These are phyloP conservation scores for Fraxinus albicans DNA, from an alignment of 305 asterid species.

Conservation along the genomic window DNA sequence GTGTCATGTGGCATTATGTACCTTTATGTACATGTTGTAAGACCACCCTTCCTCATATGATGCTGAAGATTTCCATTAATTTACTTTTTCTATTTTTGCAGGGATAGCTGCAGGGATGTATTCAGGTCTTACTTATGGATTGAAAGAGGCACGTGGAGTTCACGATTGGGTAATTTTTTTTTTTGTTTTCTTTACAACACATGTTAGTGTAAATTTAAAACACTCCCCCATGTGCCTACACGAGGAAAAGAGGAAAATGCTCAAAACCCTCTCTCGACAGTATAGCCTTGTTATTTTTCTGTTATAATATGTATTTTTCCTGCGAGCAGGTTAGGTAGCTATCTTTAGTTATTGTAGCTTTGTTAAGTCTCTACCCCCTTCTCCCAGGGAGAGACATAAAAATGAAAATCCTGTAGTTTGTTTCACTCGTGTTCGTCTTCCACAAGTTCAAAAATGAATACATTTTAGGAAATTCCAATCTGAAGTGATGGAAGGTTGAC, in stretches of 20 bases:
- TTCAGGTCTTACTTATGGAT: constrained; percentile 88
- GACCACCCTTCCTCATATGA: not conserved
- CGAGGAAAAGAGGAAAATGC: not conserved
- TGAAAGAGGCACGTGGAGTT: constrained; percentile 83
- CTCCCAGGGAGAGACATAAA: not conserved
- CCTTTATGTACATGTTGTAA: not conserved
- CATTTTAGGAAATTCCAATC: not conserved
- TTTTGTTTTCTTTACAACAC: not conserved
- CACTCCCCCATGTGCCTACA: not conserved
- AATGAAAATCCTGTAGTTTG: not conserved
- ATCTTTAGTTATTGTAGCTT: not conserved
- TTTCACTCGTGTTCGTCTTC: not conserved
- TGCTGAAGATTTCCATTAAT: not conserved
- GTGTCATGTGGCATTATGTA: not conserved
- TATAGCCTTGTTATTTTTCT: not conserved
- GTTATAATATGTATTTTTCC: not conserved
- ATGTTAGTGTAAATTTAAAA: not conserved
- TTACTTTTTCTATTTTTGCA: constrained; percentile 23
- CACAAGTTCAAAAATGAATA: not conserved
- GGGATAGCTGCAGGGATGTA: constrained; percentile 93
- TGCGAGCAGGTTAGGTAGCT: not conserved
- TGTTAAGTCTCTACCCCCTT: not conserved
- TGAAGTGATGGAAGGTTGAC: not conserved
- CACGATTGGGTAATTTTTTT: constrained; percentile 73
- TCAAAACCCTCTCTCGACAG: not conserved